Evolutionary conservation across 768 basidiomycete species (phyloP).

Genomic region (Boletus pseudopeckii): DNA sequence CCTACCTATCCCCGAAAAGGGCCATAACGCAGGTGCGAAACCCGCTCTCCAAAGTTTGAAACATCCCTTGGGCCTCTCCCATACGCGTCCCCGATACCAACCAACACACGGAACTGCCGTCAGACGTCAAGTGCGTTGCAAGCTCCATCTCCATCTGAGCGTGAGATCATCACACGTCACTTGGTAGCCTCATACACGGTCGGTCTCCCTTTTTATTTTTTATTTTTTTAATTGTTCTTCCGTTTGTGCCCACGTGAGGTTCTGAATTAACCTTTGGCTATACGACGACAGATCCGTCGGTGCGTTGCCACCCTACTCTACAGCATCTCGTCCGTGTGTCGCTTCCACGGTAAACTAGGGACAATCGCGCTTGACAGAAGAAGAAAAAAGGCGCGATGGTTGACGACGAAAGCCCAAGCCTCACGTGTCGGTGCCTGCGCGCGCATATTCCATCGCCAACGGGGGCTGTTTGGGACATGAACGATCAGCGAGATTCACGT

Average conservation of each 20-base stretch:
- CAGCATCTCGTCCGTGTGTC: neutral
- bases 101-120: neutral
- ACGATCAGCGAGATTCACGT: constrained; percentile 16
- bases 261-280: neutral
- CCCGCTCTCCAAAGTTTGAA: neutral
- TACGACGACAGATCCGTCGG: neutral
- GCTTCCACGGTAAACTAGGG: too few species aligned
- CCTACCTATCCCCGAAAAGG: constrained; percentile 1
- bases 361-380: neutral
- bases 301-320: constrained; percentile 6
- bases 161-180: constrained; percentile 4
- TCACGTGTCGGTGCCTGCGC: too few species aligned
- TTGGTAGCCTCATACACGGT: neutral
- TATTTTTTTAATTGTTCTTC: neutral
- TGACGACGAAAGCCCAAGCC: neutral
- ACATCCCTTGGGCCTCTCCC: neutral
- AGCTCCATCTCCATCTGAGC: neutral
- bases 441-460: neutral
- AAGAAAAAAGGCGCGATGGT: neutral
- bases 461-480: neutral
- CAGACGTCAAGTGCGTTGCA: constrained; percentile 7
- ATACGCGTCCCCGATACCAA: too few species aligned
- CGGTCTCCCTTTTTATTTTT: neutral
- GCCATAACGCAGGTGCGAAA: neutral
- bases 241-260: neutral